Conservation (phyloP, 1,284 basidiomycete genomes). For the Heterobasidion annosum region DNA sequence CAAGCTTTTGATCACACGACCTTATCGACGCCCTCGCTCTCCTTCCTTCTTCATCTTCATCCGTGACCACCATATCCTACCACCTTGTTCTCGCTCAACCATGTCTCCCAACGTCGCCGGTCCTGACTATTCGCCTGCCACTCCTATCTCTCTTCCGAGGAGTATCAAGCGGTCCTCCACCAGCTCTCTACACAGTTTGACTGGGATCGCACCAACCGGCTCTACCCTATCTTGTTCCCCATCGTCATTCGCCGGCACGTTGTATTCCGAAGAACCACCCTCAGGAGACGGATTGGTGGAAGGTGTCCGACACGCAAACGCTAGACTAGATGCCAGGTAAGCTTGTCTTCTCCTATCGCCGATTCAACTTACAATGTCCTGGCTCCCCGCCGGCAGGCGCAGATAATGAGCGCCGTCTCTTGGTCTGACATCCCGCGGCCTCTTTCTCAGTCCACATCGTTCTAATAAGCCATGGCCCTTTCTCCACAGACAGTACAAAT, state of each 20-base stretch:
- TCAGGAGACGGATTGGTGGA: conserved; percentile 43
- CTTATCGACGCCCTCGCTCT: conserved; percentile 1
- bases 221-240: conserved; percentile 15
- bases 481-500: conserved; percentile 55
- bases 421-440: conserved; percentile 7
- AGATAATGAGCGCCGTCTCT: conserved; percentile 4
- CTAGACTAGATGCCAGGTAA: conserved; percentile 68
- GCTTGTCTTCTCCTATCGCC: conserved; percentile 21
- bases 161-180: conserved; percentile 16
- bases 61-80: neutral
- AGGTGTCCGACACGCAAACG: conserved; percentile 54
- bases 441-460: conserved; percentile 6
- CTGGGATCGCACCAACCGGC: conserved; percentile 10
- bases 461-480: conserved; percentile 11
- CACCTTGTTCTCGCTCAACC: conserved; percentile 1
- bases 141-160: conserved; percentile 12
- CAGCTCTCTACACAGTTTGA: conserved; percentile 11
- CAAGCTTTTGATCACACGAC: conserved; percentile 10
- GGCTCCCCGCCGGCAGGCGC: neutral
- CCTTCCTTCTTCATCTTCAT: neutral
- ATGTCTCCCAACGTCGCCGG: conserved; percentile 10
- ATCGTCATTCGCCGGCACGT: conserved; percentile 33
- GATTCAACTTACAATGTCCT: conserved; percentile 8
- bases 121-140: conserved; percentile 8
- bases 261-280: conserved; percentile 24